Percentiles rank a stretch among this genome's conserved stretches.
Evolutionary conservation across 208 protist species (phyloP).

Genomic region (Naegleria fowleri): DNA sequence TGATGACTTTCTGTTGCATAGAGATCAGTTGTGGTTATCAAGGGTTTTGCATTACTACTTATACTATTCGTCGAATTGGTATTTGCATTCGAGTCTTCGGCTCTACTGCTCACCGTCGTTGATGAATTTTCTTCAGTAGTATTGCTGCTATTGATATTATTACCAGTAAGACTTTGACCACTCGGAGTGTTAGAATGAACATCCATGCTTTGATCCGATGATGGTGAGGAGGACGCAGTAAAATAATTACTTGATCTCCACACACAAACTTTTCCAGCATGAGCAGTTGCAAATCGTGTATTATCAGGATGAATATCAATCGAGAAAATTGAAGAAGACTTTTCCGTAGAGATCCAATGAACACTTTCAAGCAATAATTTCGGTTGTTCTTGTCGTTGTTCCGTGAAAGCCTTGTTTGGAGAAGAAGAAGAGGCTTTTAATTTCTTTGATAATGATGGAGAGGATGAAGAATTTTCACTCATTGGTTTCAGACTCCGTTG

Average conservation of each 20-base stretch:
- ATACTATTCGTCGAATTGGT: background rate
- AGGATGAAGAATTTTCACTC: background rate
- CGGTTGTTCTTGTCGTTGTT: background rate
- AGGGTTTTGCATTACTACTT: background rate
- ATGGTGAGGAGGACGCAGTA: too few species aligned
- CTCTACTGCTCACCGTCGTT: too few species aligned
- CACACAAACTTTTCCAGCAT: background rate
- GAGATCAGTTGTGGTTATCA: background rate
- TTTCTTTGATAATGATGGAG: background rate
- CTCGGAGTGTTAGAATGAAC: too few species aligned
- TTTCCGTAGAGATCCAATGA: background rate
- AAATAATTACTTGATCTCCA: constrained; percentile 4
- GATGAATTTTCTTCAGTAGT: too few species aligned
- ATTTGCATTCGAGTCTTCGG: too few species aligned
- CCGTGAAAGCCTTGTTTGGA: background rate
- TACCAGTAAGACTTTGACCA: too few species aligned
- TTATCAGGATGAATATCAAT: constrained; percentile 1
- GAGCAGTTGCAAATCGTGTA: background rate
- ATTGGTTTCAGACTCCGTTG: too few species aligned
- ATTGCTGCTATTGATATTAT: too few species aligned
- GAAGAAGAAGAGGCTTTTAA: too few species aligned
- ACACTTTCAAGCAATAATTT: background rate
- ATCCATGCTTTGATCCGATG: too few species aligned
- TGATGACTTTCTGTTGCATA: background rate
- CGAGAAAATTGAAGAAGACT: background rate